Evolutionary conservation across 768 basidiomycete genomes (phyloP).

Genomic region (Flagelloscypha sp.): DNA sequence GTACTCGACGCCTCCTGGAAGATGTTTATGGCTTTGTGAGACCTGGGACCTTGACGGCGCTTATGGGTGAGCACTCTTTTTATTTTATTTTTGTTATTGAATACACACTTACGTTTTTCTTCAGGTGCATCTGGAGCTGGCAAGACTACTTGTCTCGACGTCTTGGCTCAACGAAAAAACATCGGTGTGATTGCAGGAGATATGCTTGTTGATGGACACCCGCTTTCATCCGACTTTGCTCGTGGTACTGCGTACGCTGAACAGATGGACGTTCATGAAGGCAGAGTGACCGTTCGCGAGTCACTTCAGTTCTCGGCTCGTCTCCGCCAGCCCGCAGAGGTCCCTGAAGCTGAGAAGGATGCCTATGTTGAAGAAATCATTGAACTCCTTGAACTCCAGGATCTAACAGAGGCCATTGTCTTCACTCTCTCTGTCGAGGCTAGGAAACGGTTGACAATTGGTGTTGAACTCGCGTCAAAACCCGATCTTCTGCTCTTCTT

Average conservation of each 20-base stretch:
- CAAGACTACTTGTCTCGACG: constrained; percentile 72
- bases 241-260: constrained; percentile 76
- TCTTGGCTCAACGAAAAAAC: constrained; percentile 63
- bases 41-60: constrained; percentile 80
- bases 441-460: constrained; percentile 83
- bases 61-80: constrained; percentile 63
- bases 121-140: constrained; percentile 36
- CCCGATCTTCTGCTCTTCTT: constrained; percentile 70
- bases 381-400: constrained; percentile 75
- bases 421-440: constrained; percentile 60
- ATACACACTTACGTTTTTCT: neutral
- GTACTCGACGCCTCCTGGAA: constrained; percentile 55
- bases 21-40: constrained; percentile 76
- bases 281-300: constrained; percentile 75
- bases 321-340: constrained; percentile 64
- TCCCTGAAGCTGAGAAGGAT: constrained; percentile 67
- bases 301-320: constrained; percentile 82
- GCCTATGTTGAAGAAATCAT: constrained; percentile 78
- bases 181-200: constrained; percentile 61
- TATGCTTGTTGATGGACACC: constrained; percentile 56
- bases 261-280: constrained; percentile 83
- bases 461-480: constrained; percentile 85
- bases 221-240: constrained; percentile 46
- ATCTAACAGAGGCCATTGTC: constrained; percentile 76
- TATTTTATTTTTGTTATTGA: constrained; percentile 7